phyloP scores from a whole-genome alignment of 257 asterid genomes.

The Petunia secreta region DNA sequence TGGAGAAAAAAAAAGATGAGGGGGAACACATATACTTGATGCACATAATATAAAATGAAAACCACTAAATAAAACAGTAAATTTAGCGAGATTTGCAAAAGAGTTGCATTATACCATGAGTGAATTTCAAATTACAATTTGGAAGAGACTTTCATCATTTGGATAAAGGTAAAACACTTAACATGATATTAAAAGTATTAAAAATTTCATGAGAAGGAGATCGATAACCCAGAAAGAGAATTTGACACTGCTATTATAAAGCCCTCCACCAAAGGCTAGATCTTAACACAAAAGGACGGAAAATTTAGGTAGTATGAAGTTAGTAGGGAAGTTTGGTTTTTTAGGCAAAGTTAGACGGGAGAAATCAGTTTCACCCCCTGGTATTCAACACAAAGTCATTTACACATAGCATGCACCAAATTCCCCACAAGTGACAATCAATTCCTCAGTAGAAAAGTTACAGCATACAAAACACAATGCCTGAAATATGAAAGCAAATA shows the following conservation, averaged over 20 bases:
- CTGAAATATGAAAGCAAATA: neutral
- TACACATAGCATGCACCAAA: neutral
- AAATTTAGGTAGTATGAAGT: neutral
- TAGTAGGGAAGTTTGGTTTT: neutral
- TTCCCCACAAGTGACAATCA: slow-evolving; percentile 15
- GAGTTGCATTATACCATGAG: no score
- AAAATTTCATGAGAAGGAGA: neutral
- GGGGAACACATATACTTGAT: no score
- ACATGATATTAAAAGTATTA: neutral
- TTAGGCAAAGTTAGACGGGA: neutral
- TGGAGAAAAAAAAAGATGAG: no score
- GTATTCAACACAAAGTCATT: neutral
- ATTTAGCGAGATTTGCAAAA: no score
- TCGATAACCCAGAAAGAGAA: neutral
- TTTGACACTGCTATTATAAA: neutral
- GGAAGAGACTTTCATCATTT: neutral
- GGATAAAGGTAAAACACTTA: neutral
- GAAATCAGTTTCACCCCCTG: neutral
- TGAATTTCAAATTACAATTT: neutral
- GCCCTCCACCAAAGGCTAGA: neutral
- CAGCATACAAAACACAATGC: neutral
- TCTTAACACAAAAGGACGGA: neutral
- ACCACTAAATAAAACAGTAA: no score
- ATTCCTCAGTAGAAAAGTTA: slow-evolving; percentile 1
- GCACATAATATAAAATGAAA: no score